A percentile compares a stretch with the other conserved stretches of the same genome.
phyloP scores from a whole-genome alignment of 441 rosid species.

The Gossypium gossypioides region DNA sequence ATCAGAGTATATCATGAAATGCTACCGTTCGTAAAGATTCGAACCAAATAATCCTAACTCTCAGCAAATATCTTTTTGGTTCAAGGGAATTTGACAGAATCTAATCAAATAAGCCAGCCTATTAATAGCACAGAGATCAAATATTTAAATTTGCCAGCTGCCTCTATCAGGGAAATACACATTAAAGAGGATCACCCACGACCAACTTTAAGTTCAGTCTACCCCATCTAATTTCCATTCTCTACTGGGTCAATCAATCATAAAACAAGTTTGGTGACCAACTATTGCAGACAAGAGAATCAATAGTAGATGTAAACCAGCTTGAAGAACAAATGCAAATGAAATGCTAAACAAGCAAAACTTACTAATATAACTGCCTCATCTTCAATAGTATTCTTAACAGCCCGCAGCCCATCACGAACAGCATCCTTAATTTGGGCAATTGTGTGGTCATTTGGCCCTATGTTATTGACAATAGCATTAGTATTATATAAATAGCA shows the following conservation, averaged over 20 bases:
- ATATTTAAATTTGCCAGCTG: neutral
- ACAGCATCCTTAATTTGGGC: constrained; percentile 44
- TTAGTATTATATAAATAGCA: neutral
- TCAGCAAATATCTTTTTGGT: neutral
- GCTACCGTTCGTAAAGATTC: neutral
- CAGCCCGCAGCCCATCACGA: constrained; percentile 75
- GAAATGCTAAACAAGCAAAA: neutral
- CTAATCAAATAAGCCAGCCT: neutral
- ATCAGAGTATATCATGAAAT: neutral
- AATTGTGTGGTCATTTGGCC: constrained; percentile 93
- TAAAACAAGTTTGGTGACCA: neutral
- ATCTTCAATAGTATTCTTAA: constrained; percentile 88
- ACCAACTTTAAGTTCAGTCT: neutral
- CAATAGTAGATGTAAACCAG: neutral
- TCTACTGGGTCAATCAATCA: neutral
- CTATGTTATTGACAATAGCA: constrained; percentile 23
- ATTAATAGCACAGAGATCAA: neutral
- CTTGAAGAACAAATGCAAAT: neutral
- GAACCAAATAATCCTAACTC: neutral
- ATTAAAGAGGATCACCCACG: neutral
- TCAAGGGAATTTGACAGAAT: neutral
- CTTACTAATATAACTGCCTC: constrained; percentile 80
- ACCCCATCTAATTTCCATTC: neutral
- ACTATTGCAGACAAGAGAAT: neutral
- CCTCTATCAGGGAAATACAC: neutral